Conservation (phyloP, 2,329 filamentous ascomycete genomes). For the Xylaria sp. region DNA sequence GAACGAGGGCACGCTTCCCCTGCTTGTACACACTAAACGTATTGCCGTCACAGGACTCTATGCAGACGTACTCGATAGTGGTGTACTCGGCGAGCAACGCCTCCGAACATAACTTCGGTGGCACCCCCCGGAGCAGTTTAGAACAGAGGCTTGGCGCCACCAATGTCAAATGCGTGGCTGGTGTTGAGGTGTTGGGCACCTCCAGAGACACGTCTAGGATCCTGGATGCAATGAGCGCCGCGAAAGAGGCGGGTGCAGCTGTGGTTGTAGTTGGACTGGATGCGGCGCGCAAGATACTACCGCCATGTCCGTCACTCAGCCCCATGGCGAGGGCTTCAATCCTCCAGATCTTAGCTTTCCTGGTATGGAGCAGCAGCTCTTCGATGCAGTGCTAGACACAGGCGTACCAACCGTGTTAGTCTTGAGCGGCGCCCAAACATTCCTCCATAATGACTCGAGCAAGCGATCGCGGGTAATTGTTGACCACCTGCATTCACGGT, state of each 20-base stretch:
- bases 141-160: background rate
- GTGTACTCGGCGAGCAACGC: slow-evolving; percentile 29
- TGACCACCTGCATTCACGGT: slow-evolving; percentile 72
- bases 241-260: slow-evolving; percentile 47
- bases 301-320: no score
- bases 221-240: slow-evolving; percentile 42
- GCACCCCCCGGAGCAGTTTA: background rate
- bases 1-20: slow-evolving; percentile 39
- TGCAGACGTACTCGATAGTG: slow-evolving; percentile 38
- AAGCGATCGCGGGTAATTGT: slow-evolving; percentile 61
- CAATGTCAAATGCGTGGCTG: background rate
- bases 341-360: no score
- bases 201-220: slow-evolving; percentile 1
- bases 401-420: no score
- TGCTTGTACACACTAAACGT: slow-evolving; percentile 19
- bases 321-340: no score
- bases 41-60: slow-evolving; percentile 39
- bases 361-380: no score
- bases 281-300: no score
- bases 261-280: slow-evolving; percentile 49
- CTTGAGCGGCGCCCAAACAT: slow-evolving; percentile 49
- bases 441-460: slow-evolving; percentile 47
- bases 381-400: no score
- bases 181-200: background rate
- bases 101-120: slow-evolving; percentile 19